phyloP scores from a whole-genome alignment of 805 yeast species.

The Sungouiozyma intestinalis region DNA sequence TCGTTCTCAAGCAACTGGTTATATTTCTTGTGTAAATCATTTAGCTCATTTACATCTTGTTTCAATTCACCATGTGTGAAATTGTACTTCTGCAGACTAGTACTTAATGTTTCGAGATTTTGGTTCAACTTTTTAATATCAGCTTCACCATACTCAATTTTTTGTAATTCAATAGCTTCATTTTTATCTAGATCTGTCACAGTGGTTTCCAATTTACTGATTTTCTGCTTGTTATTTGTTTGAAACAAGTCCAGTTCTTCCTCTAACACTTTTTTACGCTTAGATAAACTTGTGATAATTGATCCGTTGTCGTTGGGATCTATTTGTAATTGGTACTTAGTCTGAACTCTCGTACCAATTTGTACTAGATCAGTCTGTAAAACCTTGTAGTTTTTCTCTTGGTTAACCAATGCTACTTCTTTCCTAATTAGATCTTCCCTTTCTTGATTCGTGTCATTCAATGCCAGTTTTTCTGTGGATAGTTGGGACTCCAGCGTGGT shows the following conservation, averaged over 20 bases:
- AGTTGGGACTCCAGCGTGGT: slow-evolving; percentile 17
- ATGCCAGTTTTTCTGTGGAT: slow-evolving; percentile 11
- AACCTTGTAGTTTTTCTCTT: slow-evolving; percentile 1
- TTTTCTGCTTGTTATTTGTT: slow-evolving; percentile 17
- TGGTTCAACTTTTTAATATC: slow-evolving; percentile 32
- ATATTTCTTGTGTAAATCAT: slow-evolving; percentile 30
- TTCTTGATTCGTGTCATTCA: slow-evolving; percentile 23
- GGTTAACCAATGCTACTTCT: slow-evolving; percentile 37
- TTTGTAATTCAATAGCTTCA: slow-evolving; percentile 27
- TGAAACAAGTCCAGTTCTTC: background rate
- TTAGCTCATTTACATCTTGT: slow-evolving; percentile 35
- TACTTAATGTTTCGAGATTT: slow-evolving; percentile 31
- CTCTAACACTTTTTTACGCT: background rate
- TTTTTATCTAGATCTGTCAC: slow-evolving; percentile 13
- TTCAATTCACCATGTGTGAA: slow-evolving; percentile 40
- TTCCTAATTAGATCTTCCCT: slow-evolving; percentile 33
- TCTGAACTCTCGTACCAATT: background rate
- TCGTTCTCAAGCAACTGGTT: slow-evolving; percentile 21
- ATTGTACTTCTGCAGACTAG: slow-evolving; percentile 30
- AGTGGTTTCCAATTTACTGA: slow-evolving; percentile 5
- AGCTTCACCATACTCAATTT: slow-evolving; percentile 35
- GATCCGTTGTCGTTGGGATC: background rate
- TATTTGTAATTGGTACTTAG: background rate
- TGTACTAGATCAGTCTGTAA: background rate
- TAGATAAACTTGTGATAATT: background rate